Percentiles rank a stretch among this genome's conserved stretches.
phyloP scores from a whole-genome alignment of 306 rosid genomes.

The Acmispon strigosus region DNA sequence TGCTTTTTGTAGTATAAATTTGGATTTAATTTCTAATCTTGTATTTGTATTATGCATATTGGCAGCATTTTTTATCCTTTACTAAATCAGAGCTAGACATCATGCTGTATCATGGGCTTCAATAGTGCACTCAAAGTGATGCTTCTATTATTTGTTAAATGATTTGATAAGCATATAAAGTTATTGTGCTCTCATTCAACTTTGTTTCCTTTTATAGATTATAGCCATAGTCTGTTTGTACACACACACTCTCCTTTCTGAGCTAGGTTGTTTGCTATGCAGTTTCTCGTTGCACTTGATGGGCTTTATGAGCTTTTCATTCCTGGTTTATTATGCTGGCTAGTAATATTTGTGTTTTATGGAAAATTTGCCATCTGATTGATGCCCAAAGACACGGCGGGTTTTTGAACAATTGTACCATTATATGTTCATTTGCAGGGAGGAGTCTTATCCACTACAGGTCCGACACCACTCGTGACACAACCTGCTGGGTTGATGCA shows the following conservation, averaged over 20 bases:
- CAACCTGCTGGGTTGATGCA: conserved; percentile 93
- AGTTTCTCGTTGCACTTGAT: neutral
- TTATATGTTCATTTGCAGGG: conserved; percentile 54
- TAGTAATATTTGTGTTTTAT: neutral
- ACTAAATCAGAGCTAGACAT: neutral
- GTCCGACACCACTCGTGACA: conserved; percentile 67
- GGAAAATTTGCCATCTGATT: neutral
- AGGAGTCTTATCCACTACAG: conserved; percentile 64
- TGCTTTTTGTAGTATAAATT: neutral
- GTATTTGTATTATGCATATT: neutral
- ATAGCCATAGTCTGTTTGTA: neutral
- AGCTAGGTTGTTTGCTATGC: neutral
- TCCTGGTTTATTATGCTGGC: neutral
- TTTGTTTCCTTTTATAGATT: neutral
- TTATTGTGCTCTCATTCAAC: neutral
- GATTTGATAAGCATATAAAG: neutral
- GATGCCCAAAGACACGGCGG: neutral
- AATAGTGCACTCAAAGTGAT: neutral
- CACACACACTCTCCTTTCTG: neutral
- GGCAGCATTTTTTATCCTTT: neutral
- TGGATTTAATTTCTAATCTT: neutral
- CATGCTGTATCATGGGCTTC: neutral
- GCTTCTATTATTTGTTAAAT: neutral
- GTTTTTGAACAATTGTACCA: neutral
- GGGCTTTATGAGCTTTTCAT: neutral